phyloP scores from a whole-genome alignment of 2,329 filamentous ascomycete species.

The Emmonsiellopsis sp. region DNA sequence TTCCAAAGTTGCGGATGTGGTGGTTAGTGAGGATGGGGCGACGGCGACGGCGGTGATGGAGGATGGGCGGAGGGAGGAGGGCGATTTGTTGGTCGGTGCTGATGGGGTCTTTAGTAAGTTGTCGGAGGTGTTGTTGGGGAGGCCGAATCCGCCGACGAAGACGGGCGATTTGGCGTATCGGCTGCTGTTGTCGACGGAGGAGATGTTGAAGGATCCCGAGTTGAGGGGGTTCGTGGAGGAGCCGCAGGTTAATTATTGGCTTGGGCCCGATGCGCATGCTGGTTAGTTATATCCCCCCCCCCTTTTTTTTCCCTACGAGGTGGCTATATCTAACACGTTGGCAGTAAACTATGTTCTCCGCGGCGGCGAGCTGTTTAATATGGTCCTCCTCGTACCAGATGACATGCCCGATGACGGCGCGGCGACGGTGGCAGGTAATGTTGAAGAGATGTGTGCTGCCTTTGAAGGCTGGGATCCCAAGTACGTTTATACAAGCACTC shows the following conservation, averaged over 20 bases:
- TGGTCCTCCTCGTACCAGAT: conserved; percentile 56
- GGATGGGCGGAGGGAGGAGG: conserved; percentile 23
- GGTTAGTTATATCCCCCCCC: conserved; percentile 10
- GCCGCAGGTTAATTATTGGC: conserved; percentile 46
- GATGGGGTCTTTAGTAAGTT: conserved; percentile 40
- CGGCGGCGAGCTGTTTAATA: conserved; percentile 48
- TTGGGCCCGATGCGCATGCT: conserved; percentile 43
- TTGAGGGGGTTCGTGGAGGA: conserved; percentile 36
- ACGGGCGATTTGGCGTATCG: conserved; percentile 51
- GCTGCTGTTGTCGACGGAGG: conserved; percentile 39
- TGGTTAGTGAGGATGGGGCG: conserved; percentile 16
- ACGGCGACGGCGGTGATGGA: conserved; percentile 19
- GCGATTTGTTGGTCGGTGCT: conserved; percentile 40
- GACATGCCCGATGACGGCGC: conserved; percentile 48
- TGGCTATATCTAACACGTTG: neutral
- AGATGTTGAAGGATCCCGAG: conserved; percentile 40
- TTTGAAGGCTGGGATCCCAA: conserved; percentile 51
- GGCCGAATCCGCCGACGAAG: conserved; percentile 35
- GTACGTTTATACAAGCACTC: conserved; percentile 9
- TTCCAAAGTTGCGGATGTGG: neutral
- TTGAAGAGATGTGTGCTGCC: conserved; percentile 45
- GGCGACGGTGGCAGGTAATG: conserved; percentile 39
- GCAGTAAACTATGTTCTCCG: conserved; percentile 51
- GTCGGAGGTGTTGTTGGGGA: conserved; percentile 37
- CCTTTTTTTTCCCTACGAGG: too few relatives aligned